phyloP scores from a whole-genome alignment of 805 yeast species.

The Tetrapisispora pingtungensis region DNA sequence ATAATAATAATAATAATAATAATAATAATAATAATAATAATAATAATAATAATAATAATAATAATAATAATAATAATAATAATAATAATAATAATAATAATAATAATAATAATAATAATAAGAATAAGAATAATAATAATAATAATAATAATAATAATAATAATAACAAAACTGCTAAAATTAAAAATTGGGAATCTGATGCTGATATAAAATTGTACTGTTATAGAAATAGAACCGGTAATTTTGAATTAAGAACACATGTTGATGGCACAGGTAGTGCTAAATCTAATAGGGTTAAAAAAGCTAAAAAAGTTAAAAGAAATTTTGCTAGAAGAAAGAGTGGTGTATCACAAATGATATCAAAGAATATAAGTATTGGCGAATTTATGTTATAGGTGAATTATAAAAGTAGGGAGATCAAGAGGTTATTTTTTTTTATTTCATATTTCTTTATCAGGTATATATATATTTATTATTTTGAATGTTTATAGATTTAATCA shows the following conservation, averaged over 20 bases:
- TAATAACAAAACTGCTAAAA: neutral
- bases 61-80: too few species aligned
- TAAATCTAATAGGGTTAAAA: conserved; percentile 5
- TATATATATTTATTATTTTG: neutral
- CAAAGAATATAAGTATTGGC: conserved; percentile 26
- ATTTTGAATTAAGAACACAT: conserved; percentile 18
- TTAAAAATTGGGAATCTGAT: conserved; percentile 5
- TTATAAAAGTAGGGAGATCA: neutral
- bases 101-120: too few species aligned
- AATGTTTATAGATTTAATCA: neutral
- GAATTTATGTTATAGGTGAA: conserved; percentile 25
- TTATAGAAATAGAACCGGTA: conserved; percentile 26
- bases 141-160: neutral
- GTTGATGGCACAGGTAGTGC: neutral
- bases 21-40: too few species aligned
- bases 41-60: too few species aligned
- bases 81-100: too few species aligned
- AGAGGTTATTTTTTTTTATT: neutral
- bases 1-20: too few species aligned
- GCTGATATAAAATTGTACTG: conserved; percentile 21
- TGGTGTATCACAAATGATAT: conserved; percentile 28
- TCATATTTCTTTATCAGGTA: neutral
- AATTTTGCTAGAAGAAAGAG: conserved; percentile 22
- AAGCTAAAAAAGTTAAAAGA: conserved; percentile 1
- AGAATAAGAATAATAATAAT: too few species aligned